Evolutionary conservation across 2,329 filamentous ascomycete genomes (phyloP), one percentile per base, ranked within the genome.

Genomic region (Cercospora sp.): DNA sequence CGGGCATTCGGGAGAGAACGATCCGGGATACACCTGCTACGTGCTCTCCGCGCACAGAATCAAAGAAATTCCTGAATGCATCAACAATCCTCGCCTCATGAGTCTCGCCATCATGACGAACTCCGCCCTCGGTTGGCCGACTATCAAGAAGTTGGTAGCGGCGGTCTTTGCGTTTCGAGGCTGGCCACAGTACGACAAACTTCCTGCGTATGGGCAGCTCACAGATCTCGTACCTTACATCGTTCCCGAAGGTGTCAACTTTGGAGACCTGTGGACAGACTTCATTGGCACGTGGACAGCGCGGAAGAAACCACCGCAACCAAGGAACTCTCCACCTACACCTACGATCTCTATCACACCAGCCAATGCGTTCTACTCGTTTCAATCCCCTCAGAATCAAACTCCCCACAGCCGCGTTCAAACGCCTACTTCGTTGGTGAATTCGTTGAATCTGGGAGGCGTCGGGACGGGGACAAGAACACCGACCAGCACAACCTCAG

Each of bases 1-100:
- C 45, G 73, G 33, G 3, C 73, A 75, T 53, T 23, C 64, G 8
- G 73, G 73, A 3, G 48, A 68, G 16, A 75, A 74, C 61, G 63
- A 68, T 10, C 73, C 73, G 3, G 73, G 73, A 9, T 75, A 67
- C 40, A 66, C 55, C n/a, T 69, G 68, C 62, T 73, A 72, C 60
- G 48, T 67, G 2, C 16, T 74, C 8, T 70, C 71, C 16, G 61
- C 61, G 1, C 68, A 70, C 57, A 62, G 63, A 26, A 36, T 51
- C 59, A 31, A 40, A 9, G 31, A 63, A 7, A 16, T 53, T 3
- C 66, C 48, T 3, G 18, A 48, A 1, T 26, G 18, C 20, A 31
- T 51, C 20, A 62, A 68, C n/a, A 48, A 60, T 10, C 59, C 65
- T 20, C 31, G 60, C 4, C 64, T 64, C 16, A 65, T 59, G 51